Evolutionary conservation across 805 yeast species (phyloP).

Genomic region (Sugiyamaella boreocaroliniensis): DNA sequence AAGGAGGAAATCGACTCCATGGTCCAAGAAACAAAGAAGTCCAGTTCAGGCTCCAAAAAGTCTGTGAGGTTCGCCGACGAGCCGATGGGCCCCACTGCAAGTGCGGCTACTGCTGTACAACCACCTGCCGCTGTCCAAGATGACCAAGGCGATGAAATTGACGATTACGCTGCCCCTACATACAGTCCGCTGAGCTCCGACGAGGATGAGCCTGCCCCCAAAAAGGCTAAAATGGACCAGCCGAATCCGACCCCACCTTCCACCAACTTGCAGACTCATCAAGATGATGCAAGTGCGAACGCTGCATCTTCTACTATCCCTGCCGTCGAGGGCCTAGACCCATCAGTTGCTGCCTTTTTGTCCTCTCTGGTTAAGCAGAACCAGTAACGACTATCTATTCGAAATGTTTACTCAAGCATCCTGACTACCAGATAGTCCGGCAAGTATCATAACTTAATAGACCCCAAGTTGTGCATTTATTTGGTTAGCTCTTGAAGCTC

Average conservation of each 20-base stretch:
- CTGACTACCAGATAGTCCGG: not conserved
- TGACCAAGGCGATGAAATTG: slow-evolving; percentile 1
- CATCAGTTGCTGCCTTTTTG: slow-evolving; percentile 50
- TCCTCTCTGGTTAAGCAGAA: slow-evolving; percentile 37
- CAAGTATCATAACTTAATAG: no score
- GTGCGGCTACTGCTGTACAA: not conserved
- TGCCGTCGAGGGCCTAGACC: slow-evolving; percentile 39
- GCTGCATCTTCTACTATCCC: slow-evolving; percentile 25
- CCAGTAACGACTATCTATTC: not conserved
- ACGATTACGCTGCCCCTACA: slow-evolving; percentile 18
- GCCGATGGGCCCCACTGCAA: not conserved
- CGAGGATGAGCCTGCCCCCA: slow-evolving; percentile 38
- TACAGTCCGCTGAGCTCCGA: slow-evolving; percentile 26
- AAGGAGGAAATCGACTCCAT: slow-evolving; percentile 17
- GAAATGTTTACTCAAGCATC: not conserved
- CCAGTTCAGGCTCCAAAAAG: not conserved
- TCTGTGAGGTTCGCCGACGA: not conserved
- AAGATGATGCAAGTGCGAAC: slow-evolving; percentile 19
- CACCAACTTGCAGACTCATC: not conserved
- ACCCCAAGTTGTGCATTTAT: not conserved
- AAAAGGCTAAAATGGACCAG: slow-evolving; percentile 32
- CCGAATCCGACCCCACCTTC: not conserved
- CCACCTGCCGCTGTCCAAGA: not conserved
- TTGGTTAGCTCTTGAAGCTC: slow-evolving; percentile 20
- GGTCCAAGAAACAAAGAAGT: slow-evolving; percentile 4